phyloP scores from a whole-genome alignment of 176 grass and related monocot species.

The Microstegium vimineum region DNA sequence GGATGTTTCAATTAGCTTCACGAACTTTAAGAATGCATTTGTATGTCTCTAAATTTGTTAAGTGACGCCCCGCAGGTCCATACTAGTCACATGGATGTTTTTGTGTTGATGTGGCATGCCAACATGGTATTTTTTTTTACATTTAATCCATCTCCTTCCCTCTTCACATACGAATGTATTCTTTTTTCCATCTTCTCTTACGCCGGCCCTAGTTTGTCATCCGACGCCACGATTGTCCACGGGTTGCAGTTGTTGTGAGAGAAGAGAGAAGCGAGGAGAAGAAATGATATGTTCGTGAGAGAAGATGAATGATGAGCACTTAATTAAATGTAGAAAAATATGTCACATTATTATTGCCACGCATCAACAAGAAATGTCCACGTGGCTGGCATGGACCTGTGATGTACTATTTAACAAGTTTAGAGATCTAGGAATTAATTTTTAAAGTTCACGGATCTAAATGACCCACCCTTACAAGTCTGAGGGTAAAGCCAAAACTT shows the following conservation, averaged over 20 bases:
- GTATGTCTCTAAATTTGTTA: too few relatives aligned
- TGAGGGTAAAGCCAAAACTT: too few relatives aligned
- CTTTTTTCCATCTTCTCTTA: not conserved
- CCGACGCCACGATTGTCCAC: fast-evolving
- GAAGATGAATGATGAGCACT: not conserved
- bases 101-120: not conserved
- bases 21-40: too few relatives aligned
- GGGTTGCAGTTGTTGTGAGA: not conserved
- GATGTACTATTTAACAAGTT: not conserved
- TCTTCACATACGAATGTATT: not conserved
- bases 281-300: not conserved
- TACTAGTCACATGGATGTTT: too few relatives aligned
- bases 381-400: not conserved
- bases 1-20: too few relatives aligned
- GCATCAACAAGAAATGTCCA: not conserved
- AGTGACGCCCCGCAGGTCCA: too few relatives aligned
- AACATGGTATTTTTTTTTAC: not conserved
- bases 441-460: not conserved
- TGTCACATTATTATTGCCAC: too few relatives aligned
- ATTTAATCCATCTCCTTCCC: not conserved
- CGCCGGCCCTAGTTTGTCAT: not conserved
- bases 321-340: not conserved
- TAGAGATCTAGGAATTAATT: not conserved
- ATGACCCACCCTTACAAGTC: not conserved
- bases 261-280: not conserved